A percentile compares a stretch with the other conserved stretches of the same genome.
phyloP scores from a whole-genome alignment of 805 yeast species.

The Metschnikowia matae region DNA sequence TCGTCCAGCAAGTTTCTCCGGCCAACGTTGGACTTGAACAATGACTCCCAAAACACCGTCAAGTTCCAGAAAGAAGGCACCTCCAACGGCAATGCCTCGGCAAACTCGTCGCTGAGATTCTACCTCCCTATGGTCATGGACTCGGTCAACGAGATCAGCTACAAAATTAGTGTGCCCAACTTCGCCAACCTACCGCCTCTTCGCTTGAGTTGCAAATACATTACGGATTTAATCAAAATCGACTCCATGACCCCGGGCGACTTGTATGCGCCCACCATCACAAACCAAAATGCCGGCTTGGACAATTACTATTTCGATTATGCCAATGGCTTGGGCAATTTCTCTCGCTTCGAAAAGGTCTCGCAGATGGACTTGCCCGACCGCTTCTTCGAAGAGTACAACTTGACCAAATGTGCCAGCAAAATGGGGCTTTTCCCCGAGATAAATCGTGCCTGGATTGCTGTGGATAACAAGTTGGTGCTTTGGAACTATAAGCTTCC shows the following conservation, averaged over 20 bases:
- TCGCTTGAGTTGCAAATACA: conserved; percentile 60
- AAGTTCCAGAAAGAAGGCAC: conserved; percentile 29
- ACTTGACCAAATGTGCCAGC: conserved; percentile 59
- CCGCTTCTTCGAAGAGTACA: conserved; percentile 67
- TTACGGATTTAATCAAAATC: conserved; percentile 52
- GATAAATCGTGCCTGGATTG: conserved; percentile 79
- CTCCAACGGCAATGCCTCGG: conserved; percentile 18
- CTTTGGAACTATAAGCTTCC: conserved; percentile 77
- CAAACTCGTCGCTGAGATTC: conserved; percentile 24
- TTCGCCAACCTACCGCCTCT: conserved; percentile 49
- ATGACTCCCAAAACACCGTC: conserved; percentile 22
- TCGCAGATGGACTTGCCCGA: conserved; percentile 74
- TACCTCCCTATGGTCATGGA: conserved; percentile 33
- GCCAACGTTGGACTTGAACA: conserved; percentile 30
- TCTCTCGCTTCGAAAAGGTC: conserved; percentile 74
- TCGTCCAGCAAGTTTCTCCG: conserved; percentile 22
- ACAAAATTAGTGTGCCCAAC: conserved; percentile 45
- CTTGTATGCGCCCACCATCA: conserved; percentile 52
- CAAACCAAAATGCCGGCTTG: conserved; percentile 46
- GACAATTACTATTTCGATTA: conserved; percentile 62
- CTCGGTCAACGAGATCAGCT: conserved; percentile 37
- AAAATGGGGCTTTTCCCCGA: conserved; percentile 83
- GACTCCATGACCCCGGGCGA: conserved; percentile 57
- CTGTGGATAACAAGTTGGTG: conserved; percentile 72
- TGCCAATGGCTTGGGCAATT: conserved; percentile 43